Conservation (phyloP, 441 rosid species). For the Pelargonium australe region DNA sequence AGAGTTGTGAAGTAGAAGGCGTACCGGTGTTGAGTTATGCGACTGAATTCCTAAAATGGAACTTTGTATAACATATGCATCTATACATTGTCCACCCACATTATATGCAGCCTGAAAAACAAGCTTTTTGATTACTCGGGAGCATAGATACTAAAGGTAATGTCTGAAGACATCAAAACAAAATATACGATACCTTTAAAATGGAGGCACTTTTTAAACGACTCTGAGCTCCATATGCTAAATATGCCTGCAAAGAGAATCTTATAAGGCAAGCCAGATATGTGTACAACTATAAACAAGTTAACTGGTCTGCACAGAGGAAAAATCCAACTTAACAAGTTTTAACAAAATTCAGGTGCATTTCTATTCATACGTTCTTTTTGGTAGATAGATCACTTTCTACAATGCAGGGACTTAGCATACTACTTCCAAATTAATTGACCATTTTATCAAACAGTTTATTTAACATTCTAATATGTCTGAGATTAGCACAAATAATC, state of each 20-base stretch:
- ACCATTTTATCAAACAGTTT: no score
- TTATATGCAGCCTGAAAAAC: constrained; percentile 45
- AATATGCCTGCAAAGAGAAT: constrained; percentile 52
- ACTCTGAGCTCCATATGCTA: constrained; percentile 57
- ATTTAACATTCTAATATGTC: no score
- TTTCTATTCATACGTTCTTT: no score
- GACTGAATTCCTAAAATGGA: constrained; percentile 62
- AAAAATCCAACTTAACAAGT: no score
- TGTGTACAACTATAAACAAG: not conserved
- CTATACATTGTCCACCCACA: constrained; percentile 62
- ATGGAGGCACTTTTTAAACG: constrained; percentile 42
- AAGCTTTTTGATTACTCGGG: not conserved
- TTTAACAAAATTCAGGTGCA: no score
- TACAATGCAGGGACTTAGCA: no score
- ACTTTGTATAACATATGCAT: constrained; percentile 53
- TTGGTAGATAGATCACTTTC: no score
- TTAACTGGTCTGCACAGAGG: not conserved
- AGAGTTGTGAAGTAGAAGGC: constrained; percentile 14
- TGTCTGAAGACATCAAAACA: not conserved
- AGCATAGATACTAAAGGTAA: not conserved
- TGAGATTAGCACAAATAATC: no score
- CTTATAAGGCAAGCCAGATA: constrained; percentile 9
- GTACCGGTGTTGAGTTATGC: constrained; percentile 54
- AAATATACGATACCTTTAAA: constrained; percentile 42
- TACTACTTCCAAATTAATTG: no score